Percentiles rank a stretch among this genome's conserved stretches.
phyloP scores from a whole-genome alignment of 129 eudicot species.

The Pseudognaphalium luteoalbum region DNA sequence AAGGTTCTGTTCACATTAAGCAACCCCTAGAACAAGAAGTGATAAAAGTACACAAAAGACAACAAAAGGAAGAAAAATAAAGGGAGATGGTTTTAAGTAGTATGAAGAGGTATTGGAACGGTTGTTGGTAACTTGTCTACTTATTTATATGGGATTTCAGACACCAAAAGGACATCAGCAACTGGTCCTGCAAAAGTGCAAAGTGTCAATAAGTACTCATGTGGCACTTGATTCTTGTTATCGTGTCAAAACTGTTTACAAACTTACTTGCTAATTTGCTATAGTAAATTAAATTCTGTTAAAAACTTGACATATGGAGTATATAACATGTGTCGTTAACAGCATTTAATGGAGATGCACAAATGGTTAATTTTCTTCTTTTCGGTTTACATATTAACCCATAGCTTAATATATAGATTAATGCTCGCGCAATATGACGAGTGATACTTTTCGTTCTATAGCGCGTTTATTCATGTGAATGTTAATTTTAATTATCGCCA shows the following conservation, averaged over 20 bases:
- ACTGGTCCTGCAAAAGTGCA: slow-evolving; percentile 11
- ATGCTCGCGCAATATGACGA: too few species aligned
- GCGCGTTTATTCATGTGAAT: too few species aligned
- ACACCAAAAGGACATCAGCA: slow-evolving; percentile 15
- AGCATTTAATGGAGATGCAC: too few species aligned
- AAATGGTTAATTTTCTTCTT: too few species aligned
- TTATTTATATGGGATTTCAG: slow-evolving; percentile 20
- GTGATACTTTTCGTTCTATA: too few species aligned
- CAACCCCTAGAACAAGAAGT: slow-evolving; percentile 23
- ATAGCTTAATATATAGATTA: too few species aligned
- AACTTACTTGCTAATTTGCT: not conserved
- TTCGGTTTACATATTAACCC: too few species aligned
- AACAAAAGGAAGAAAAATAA: not conserved
- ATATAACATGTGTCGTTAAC: too few species aligned
- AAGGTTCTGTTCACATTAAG: slow-evolving; percentile 26
- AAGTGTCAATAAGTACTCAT: not conserved
- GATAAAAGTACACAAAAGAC: slow-evolving; percentile 28
- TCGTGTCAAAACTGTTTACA: not conserved
- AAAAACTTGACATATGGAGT: too few species aligned
- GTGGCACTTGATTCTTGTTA: slow-evolving; percentile 11
- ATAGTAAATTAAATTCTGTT: not conserved
- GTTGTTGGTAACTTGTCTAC: slow-evolving; percentile 17
- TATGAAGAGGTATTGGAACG: slow-evolving; percentile 16
- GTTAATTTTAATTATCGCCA: too few species aligned
- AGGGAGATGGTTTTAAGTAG: not conserved